Evolutionary conservation across 2,329 filamentous ascomycete genomes (phyloP), one percentile per base, ranked within the genome.

Genomic region (Didymella exigua): DNA sequence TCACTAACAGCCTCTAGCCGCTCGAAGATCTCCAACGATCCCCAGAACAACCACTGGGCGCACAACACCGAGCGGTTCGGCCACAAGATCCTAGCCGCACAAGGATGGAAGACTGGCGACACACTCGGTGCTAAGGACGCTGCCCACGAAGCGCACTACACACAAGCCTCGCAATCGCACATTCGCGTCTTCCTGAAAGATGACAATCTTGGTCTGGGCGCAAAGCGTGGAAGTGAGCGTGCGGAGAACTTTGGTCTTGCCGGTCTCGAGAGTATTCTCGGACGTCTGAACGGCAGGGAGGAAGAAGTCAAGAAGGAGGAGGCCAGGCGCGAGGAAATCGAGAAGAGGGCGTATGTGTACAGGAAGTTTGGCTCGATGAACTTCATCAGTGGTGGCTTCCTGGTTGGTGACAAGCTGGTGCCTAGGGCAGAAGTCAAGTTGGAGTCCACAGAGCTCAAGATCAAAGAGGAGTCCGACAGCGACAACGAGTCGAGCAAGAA

Each of bases 21-120:
- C 66, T 82, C 82, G 42, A 96, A 93, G 78, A 87, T 98, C 71
- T 89, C 89, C 63, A 84, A 89, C 73, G 95, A 99, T 77, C 95
- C 95, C 7, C 97, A 98, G 78, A 99, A 98, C 76, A 96, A 91
- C 42, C 86, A 85, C 82, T 99, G 95, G 95, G 87, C 89, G 52
- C 87, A 88, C 68, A 89, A 93, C 72, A 90, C 89, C 61, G 84
- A 84, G 52, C 88, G 86, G 49, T 98, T 95, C 74, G 95, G 95
- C 65, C 93, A 96, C 75, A 90, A 87, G 71, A 93, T 98, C 64
- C 86, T 99, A 70, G 86, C 88, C 44, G 82, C 89, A 14, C 92
- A 97, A 69, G 95, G 95, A 61, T 99, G 95, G 95, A 84, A 88
- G 58, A 91, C 93, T 0, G 95, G 95, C 30, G 83, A 89, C 62